Base-by-base conservation (phyloP, 176 grass and related monocot species). In the Carex myosuroides region DNA sequence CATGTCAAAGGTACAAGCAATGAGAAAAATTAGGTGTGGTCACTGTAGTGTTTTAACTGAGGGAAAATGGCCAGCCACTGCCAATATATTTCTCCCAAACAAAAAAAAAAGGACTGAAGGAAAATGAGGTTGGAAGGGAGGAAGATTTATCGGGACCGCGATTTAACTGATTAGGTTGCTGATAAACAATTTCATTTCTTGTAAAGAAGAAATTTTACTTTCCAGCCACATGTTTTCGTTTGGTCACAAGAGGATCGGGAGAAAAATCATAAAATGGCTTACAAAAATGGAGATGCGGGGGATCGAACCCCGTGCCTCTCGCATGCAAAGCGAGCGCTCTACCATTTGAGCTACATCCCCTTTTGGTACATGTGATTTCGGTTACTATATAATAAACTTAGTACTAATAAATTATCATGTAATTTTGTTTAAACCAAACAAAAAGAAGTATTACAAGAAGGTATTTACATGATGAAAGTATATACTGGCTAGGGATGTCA, bases 301-400 rank as follows among this genome's bases (percentile, higher is more conserved):
- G 81, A 91, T 91, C 85, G 89, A 91, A 91, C 89, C 89, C 86
- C 89, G 85, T 91, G 82, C 89, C 89, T 91, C 82, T 91, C 86
- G 89, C 83, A 91, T 91, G 89, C 89, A 79, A 91, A 91, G 86
- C 89, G 86, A 91, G 78, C 89, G 89, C 86, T 91, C 89, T 91
- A 88, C 89, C 89, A 88, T 88, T 85, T 85, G 84, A 85, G 81
- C 81, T 83, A 83, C 81, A 83, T 83, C 81, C 81, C 81, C 81
- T 24, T 44, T 44, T 44, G 42, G 1, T 44, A 44, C 42, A 44
- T 8, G 1, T 8, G 7, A 44, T 44, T 44, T 44, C 4, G 4
- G 37, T 0, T 39, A 39, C 5, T 39, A 39, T 39, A 39, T 39
- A 0, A 39, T 39, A 39, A 5, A 39, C 0, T 5, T 39, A 33